Conservation (phyloP, 441 rosid species). For the Viola pubescens region DNA sequence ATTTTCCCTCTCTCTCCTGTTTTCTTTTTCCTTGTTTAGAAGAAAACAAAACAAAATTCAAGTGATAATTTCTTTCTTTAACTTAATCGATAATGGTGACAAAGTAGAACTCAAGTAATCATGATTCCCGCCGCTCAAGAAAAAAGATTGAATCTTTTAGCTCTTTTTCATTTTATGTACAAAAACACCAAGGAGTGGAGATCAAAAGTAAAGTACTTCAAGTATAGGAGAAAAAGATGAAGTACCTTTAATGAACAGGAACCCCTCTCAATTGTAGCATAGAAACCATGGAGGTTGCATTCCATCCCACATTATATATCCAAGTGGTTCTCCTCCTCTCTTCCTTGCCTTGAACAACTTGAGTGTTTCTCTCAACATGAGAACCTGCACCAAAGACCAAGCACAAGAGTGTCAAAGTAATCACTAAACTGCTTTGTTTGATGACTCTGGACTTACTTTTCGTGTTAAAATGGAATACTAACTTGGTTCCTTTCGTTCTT, state of each 20-base stretch:
- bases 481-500: slow-evolving; percentile 1
- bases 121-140: slow-evolving; percentile 25
- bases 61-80: slow-evolving; percentile 2
- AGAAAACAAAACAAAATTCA: no score
- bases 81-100: slow-evolving; percentile 13
- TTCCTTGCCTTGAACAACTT: no score
- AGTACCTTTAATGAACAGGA: not conserved
- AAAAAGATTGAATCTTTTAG: not conserved
- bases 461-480: not conserved
- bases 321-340: slow-evolving; percentile 3
- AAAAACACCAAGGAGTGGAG: slow-evolving; percentile 15
- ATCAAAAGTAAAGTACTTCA: slow-evolving; percentile 10
- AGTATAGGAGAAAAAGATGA: slow-evolving; percentile 12
- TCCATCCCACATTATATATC: slow-evolving; percentile 15
- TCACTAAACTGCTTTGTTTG: slow-evolving; percentile 10
- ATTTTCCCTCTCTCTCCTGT: no score
- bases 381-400: slow-evolving; percentile 19
- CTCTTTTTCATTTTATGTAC: not conserved
- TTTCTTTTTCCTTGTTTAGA: not conserved
- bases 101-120: slow-evolving; percentile 15
- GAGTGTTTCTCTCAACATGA: slow-evolving; percentile 14
- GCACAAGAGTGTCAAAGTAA: not conserved
- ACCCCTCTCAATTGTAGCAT: not conserved
- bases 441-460: no score
- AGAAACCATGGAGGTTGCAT: slow-evolving; percentile 1